Percentiles rank a stretch among this genome's conserved stretches.
These are phyloP conservation scores for Microstegium vimineum DNA, from an alignment of 176 grass and related monocot genomes.

Conservation along the genomic window DNA sequence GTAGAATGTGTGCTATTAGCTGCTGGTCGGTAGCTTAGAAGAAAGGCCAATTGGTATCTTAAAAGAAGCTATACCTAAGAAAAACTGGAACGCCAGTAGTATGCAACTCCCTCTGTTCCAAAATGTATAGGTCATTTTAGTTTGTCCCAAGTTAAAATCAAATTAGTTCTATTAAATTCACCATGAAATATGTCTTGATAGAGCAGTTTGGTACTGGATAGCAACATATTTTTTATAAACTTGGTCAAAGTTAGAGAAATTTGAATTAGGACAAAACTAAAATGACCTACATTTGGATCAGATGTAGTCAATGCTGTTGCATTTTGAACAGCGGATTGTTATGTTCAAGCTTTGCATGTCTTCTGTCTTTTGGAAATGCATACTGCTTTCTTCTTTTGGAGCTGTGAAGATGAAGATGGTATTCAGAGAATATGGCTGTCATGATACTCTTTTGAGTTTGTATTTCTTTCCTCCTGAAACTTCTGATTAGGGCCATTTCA, in stretches of 20 bases:
- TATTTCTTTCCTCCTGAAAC: background rate
- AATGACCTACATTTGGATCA: background rate
- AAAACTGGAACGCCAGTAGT: background rate
- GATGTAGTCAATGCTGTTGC: background rate
- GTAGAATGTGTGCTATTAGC: background rate
- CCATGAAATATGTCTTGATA: background rate
- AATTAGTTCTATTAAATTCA: background rate
- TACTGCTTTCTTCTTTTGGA: background rate
- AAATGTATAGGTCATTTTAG: background rate
- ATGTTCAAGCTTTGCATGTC: background rate
- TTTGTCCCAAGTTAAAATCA: background rate
- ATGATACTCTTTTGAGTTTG: background rate
- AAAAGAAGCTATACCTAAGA: background rate
- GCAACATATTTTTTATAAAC: background rate
- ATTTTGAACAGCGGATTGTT: background rate
- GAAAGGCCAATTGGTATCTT: background rate
- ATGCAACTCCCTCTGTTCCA: background rate
- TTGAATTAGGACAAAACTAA: background rate
- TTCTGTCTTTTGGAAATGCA: background rate
- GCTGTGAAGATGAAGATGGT: background rate
- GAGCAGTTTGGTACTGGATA: background rate
- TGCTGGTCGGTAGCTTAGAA: background rate
- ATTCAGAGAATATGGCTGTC: background rate
- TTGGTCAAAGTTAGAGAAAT: background rate
- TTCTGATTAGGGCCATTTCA: background rate